Evolutionary conservation across 148 eudicot genomes (phyloP).

Genomic region (Vaccinium myrtillus): DNA sequence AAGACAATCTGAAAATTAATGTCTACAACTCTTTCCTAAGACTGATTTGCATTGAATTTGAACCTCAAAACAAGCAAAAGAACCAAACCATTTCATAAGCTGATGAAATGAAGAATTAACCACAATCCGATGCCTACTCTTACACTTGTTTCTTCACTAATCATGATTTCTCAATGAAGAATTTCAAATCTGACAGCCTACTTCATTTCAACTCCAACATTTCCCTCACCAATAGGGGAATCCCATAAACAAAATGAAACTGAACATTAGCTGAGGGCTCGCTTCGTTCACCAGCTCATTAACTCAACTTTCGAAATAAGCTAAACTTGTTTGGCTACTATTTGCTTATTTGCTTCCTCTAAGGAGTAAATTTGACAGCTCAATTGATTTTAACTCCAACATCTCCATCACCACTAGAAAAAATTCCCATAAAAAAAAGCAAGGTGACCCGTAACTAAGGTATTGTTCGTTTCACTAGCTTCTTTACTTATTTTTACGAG

Average conservation of each 20-base stretch:
- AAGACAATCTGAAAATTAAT: not conserved
- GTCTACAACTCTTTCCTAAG: not conserved
- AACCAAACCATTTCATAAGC: not conserved
- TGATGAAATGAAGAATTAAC: not conserved
- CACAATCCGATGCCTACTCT: not conserved
- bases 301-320: too few relatives aligned
- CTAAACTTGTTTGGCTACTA: too few relatives aligned
- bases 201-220: not conserved
- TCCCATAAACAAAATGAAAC: too few relatives aligned
- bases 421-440: not conserved
- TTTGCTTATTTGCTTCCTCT: too few relatives aligned
- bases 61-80: not conserved
- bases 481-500: not conserved
- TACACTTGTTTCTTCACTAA: not conserved
- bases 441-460: not conserved
- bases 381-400: not conserved
- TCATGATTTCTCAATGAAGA: not conserved
- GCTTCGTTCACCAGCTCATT: too few relatives aligned
- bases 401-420: not conserved
- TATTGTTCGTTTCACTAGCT: too few relatives aligned
- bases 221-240: not conserved
- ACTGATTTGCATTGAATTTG: not conserved
- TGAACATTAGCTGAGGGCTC: too few relatives aligned
- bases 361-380: too few relatives aligned
- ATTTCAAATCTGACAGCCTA: not conserved